phyloP scores from a whole-genome alignment of 176 grass and related monocot genomes.

The Hyparrhenia diplandra region DNA sequence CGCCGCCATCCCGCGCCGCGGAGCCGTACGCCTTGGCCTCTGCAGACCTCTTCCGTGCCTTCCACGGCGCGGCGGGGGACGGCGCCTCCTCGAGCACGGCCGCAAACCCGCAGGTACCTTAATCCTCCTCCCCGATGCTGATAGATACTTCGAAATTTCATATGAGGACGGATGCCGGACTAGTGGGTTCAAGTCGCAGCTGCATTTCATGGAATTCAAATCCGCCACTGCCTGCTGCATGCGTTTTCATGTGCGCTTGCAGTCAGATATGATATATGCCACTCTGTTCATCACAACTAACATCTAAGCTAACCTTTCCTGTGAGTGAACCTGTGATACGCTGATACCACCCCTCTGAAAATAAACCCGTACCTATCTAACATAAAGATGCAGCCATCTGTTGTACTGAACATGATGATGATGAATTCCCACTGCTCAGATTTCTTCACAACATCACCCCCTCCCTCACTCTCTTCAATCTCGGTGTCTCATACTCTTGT shows the following conservation, averaged over 20 bases:
- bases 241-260: neutral
- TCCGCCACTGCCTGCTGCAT: neutral
- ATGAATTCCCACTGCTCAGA: neutral
- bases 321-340: no score
- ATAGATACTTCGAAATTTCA: neutral
- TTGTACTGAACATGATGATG: neutral
- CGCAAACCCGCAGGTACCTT: constrained; percentile 11
- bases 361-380: neutral
- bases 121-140: neutral
- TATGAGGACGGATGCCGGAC: neutral
- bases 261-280: neutral
- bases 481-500: constrained; percentile 14
- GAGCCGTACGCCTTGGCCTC: neutral
- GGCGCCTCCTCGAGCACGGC: neutral
- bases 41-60: constrained; percentile 6
- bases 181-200: neutral
- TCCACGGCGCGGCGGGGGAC: constrained; percentile 23
- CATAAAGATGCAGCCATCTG: no score
- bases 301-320: no score
- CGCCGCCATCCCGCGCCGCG: neutral
- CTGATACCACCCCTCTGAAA: neutral
- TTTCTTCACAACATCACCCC: neutral
- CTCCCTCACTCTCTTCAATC: neutral
- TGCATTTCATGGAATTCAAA: neutral
- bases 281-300: neutral